Evolutionary conservation across 768 basidiomycete genomes (phyloP), one percentile per base, ranked within the genome.

Genomic region (Agaricus sinodeliciosus): DNA sequence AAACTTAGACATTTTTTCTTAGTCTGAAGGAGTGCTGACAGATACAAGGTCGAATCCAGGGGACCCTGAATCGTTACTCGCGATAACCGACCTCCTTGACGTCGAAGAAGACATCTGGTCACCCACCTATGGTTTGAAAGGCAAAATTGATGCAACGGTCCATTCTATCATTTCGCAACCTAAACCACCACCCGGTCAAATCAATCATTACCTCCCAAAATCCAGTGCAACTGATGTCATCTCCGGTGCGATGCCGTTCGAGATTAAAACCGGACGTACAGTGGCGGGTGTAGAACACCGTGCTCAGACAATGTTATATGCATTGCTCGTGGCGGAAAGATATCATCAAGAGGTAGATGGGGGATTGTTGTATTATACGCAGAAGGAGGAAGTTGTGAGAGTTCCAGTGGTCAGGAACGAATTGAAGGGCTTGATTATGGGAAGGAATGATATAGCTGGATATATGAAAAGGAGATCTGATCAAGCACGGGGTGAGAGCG

Each of bases 81-180:
- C 90, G 0, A 82, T 99, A 44, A 72, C 80, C 4, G 72, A 84
- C 26, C 68, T 96, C 4, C 79, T 91, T 56, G 94, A 93, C 53
- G 78, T 95, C 39, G 96, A 99, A 71, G 96, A 99, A 64, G 94
- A 97, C 58, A 95, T 99, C 58, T 96, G 91, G 88, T 94, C 92
- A 0, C 95, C 96, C 0, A 86, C 82, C 2, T 95, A 90, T 60
- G 96, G 96, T 1, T 73, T 99, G 34, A 95, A 94, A 65, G 96
- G 96, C 19, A 98, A 98, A 68, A 72, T 98, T 18, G 96, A 99
- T 60, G 95, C 89, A 1, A 92, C 87, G 1, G 82, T 97, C 25
- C 72, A 65, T 62, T 55, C 62, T 27, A 27, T 55, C 46, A 31
- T 51, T 43, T 46, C 48, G 39, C 19, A 46, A 34, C 37, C 43